Base-by-base conservation (phyloP, 78 protist species). In the Dictyostelium brefeldianum region DNA sequence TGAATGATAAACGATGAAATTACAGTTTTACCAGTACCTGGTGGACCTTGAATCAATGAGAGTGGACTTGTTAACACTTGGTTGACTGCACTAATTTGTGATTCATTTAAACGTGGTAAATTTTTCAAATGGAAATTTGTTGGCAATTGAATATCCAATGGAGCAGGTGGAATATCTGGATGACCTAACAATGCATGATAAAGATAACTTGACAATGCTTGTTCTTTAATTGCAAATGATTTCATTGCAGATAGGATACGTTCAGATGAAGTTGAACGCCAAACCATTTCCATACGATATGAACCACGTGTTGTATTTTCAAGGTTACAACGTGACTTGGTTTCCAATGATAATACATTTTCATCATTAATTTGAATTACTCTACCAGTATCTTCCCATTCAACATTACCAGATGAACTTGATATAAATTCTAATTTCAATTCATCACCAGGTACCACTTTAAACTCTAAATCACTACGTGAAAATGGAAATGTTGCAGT, bases 21-120 rank as follows among this genome's bases (percentile, higher is more conserved):
- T 25, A 98, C 99, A 6, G 99, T 99, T 92, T 99, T 99, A 71
- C 96, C 96, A 9, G 99, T 98, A 31, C 99, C 99, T 3, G 99
- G 99, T 15, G 99, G 99, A 15, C 99, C 99, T 64, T 99, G 99
- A 41, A 99, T 98, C 51, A 99, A 78, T 36, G 96, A 25, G 15
- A 99, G 73, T 9, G 99, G 99, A 27, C 65, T 17, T 82, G 81
- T 94, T 20, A 99, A 90, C 8, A 94, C 99, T 11, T 80, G 12
- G 73, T 77, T 59, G 2, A 98, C 99, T 9, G 99, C 99, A 0
- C 57, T 9, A 3, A 92, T 85, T 83, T 99, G 99, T 6, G 99
- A 97, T 48, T 95, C 96, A 91, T 99, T 99, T 48, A 98, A 98
- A 77, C 90, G 96, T 17, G 51, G 51, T 17, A 99, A 92, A 36